Evolutionary conservation across 768 basidiomycete species (phyloP), one percentile per base, ranked within the genome.

Genomic region (Psilocybe subaeruginosa): DNA sequence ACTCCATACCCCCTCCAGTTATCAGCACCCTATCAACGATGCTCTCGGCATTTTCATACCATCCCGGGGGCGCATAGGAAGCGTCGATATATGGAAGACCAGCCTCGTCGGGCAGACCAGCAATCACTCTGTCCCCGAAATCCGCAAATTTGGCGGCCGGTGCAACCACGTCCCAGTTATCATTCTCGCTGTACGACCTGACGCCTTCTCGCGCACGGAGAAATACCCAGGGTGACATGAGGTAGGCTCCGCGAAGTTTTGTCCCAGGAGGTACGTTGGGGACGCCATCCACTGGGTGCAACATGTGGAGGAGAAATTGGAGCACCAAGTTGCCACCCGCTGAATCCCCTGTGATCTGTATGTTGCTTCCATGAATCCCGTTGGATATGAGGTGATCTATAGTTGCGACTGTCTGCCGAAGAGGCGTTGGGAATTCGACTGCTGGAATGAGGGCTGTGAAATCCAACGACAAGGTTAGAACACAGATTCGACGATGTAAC

Each of bases 321-420:
- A 73, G 56, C 4, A 70, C 65, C 41, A 78, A 67, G 52, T 74
- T 72, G 1, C 59, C 77, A 3, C 75, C 75, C 3, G 77, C 77
- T 2, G 76, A 77, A 47, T 78, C 77, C 7, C 76, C 75, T 3
- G 66, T 66, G 4, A 77, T 37, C 48, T 74, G 68, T 19, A 78
- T 66, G 31, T 74, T 69, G 37, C 66, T 57, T 0, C 73, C 72
- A 2, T 63, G 41, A 2, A 76, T 62, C 5, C 73, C 75, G 2
- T 47, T 57, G 8, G 66, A 62, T 1, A 74, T 12, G 19, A 78
- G 68, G 52, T 72, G 70, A 29, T 73, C 50, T 6, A 78, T 56
- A 0, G 74, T 71, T 0, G 66, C 54, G 3, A 70, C 60, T 23
- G 69, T 61, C 62, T 77, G 75, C 1, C 60, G 61, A n/a, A 76